These are phyloP conservation scores for Penstemon davidsonii DNA, from an alignment of 257 asterid species.

Conservation along the genomic window DNA sequence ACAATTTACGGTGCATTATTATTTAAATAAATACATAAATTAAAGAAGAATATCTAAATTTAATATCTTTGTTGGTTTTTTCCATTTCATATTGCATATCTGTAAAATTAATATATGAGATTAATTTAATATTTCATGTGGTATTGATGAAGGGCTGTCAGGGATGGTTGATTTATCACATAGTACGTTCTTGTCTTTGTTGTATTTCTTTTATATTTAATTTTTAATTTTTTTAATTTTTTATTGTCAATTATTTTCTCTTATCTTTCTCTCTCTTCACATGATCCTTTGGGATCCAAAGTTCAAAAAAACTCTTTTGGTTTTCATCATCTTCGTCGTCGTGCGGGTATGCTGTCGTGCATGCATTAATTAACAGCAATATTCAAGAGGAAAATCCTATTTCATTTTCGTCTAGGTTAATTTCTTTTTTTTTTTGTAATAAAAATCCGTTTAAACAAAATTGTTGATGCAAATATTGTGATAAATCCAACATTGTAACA, in stretches of 20 bases:
- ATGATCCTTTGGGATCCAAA: conserved; percentile 31
- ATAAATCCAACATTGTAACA: too few species aligned
- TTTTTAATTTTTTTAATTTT: not conserved
- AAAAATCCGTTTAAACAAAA: too few species aligned
- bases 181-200: conserved; percentile 34
- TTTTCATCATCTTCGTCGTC: conserved; percentile 18
- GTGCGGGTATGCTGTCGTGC: not conserved
- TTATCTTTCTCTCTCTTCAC: conserved; percentile 25
- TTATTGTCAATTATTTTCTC: not conserved
- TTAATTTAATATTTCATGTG: conserved; percentile 29
- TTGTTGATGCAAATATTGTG: too few species aligned
- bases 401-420: not conserved
- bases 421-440: too few species aligned
- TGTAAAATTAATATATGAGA: conserved; percentile 25
- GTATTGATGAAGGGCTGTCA: conserved; percentile 41
- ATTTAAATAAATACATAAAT: not conserved
- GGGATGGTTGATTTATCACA: conserved; percentile 39
- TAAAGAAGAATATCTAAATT: not conserved
- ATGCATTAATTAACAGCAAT: not conserved
- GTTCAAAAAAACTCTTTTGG: not conserved
- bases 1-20: conserved; percentile 34
- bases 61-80: conserved; percentile 30
- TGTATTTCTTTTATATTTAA: not conserved
- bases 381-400: not conserved
- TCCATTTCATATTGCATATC: not conserved